phyloP scores from a whole-genome alignment of 352 stramenopile species.

The Pythium dissotocum region DNA sequence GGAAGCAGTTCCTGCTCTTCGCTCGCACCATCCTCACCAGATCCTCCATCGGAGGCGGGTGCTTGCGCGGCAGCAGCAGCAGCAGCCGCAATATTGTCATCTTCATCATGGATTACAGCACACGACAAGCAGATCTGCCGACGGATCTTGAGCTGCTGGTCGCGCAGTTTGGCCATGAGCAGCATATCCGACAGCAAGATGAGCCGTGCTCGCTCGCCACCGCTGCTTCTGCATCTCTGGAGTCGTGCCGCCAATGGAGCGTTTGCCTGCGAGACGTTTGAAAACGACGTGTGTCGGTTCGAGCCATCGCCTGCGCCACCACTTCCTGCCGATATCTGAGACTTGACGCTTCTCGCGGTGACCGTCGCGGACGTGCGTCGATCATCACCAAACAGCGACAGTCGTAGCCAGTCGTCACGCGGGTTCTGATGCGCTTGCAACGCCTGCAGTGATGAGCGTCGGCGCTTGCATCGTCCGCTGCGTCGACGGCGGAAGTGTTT shows the following conservation, averaged over 20 bases:
- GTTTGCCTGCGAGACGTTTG: slow-evolving; percentile 13
- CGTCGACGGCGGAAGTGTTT: slow-evolving; percentile 14
- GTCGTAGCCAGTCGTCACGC: slow-evolving; percentile 17
- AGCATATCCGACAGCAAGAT: slow-evolving; percentile 70
- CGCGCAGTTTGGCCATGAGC: slow-evolving; percentile 56
- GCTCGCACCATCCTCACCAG: slow-evolving; percentile 4
- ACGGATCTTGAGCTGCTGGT: slow-evolving; percentile 52
- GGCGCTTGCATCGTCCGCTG: slow-evolving; percentile 6
- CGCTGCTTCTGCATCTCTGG: slow-evolving; percentile 28
- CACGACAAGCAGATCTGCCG: slow-evolving; percentile 65
- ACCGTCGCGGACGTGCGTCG: slow-evolving; percentile 26
- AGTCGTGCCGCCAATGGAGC: slow-evolving; percentile 8
- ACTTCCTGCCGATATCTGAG: background rate
- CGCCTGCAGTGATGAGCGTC: slow-evolving; percentile 4
- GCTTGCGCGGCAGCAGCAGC: background rate
- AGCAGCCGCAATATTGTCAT: slow-evolving; percentile 3
- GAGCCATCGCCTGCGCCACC: background rate
- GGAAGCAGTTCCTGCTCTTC: slow-evolving; percentile 8
- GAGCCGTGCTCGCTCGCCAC: slow-evolving; percentile 42
- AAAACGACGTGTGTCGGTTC: slow-evolving; percentile 26
- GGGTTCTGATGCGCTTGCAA: slow-evolving; percentile 2
- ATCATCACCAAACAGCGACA: slow-evolving; percentile 22
- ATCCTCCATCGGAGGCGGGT: background rate
- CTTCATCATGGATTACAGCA: slow-evolving; percentile 37
- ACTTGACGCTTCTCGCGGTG: slow-evolving; percentile 6